Evolutionary conservation across 2,329 filamentous ascomycete species (phyloP).

Genomic region (Paraphoma sp.): DNA sequence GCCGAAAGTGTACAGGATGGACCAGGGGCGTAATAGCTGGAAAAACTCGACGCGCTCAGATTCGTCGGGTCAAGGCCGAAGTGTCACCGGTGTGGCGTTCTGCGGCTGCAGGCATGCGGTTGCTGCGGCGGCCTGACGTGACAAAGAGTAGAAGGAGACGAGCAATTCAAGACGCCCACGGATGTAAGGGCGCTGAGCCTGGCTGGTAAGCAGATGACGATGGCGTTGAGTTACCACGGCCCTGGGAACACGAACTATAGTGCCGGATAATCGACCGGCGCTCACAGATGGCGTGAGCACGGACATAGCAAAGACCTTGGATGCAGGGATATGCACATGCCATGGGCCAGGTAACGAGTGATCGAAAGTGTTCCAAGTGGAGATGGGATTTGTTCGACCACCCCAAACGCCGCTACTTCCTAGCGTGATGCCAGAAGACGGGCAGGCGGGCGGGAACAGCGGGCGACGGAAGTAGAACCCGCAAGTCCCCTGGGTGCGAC

Average conservation of each 20-base stretch:
- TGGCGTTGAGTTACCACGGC: constrained; percentile 9
- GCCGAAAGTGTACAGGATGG: constrained; percentile 4
- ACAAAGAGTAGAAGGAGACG: constrained; percentile 3
- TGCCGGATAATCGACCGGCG: constrained; percentile 14
- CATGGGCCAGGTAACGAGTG: background rate
- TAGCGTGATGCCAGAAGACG: constrained; percentile 4
- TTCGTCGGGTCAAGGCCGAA: background rate
- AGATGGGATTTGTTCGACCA: background rate
- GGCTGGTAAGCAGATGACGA: constrained; percentile 4
- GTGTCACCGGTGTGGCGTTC: background rate
- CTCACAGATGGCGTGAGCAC: constrained; percentile 6
- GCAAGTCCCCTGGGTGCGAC: background rate
- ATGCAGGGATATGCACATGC: background rate
- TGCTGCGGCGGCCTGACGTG: background rate
- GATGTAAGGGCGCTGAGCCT: background rate
- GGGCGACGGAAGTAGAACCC: background rate
- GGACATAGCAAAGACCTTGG: background rate
- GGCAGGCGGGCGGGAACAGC: background rate
- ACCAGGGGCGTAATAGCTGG: background rate
- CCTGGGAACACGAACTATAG: constrained; percentile 22
- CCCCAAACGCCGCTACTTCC: background rate
- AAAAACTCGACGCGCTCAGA: background rate
- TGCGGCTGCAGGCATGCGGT: background rate
- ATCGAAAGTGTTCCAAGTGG: background rate
- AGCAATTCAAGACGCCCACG: background rate